Base-by-base conservation (phyloP, 129 eudicot genomes). In the Gnaphalium uliginosum region DNA sequence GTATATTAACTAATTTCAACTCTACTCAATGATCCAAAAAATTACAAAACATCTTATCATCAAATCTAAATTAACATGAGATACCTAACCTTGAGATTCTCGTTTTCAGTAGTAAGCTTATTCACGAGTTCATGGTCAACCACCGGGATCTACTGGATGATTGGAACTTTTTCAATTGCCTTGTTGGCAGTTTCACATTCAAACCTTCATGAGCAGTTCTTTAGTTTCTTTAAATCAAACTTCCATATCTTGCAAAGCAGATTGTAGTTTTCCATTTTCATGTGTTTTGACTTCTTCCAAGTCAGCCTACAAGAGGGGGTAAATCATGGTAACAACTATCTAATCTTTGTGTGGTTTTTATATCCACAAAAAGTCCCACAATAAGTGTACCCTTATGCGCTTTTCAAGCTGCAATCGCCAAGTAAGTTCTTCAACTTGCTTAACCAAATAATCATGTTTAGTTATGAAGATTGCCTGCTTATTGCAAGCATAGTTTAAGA, bases 381-480 rank as follows among this genome's bases (percentile, higher is more conserved):
- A 33, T 5, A 48, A 56, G 83, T 85, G 76, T 68, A 92, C 97
- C 87, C 97, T 85, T 92, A 87, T 89, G 41, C 97, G 97, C 82
- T 92, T 92, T 86, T 92, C 97, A 78, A 92, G 88, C 82, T 92
- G 96, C 60, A 92, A 76, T 54, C 97, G 86, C 97, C 93, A 92
- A 60, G 97, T 89, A 50, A 92, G 83, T 73, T 92, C 97, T 79
- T 92, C 97, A 56, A 92, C 97, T 82, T 92, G 96, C 89, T 92
- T 92, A n/a, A n/a, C n/a, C n/a, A n/a, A n/a, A n/a, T n/a, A n/a
- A n/a, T n/a, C n/a, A n/a, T n/a, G n/a, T n/a, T n/a, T n/a, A n/a
- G n/a, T n/a, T n/a, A n/a, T n/a, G n/a, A n/a, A n/a, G n/a, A n/a
- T n/a, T n/a, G n/a, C n/a, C n/a, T n/a, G n/a, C n/a, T n/a, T n/a